These are phyloP conservation scores for Salix suchowensis DNA, from an alignment of 345 rosid species.

Conservation along the genomic window DNA sequence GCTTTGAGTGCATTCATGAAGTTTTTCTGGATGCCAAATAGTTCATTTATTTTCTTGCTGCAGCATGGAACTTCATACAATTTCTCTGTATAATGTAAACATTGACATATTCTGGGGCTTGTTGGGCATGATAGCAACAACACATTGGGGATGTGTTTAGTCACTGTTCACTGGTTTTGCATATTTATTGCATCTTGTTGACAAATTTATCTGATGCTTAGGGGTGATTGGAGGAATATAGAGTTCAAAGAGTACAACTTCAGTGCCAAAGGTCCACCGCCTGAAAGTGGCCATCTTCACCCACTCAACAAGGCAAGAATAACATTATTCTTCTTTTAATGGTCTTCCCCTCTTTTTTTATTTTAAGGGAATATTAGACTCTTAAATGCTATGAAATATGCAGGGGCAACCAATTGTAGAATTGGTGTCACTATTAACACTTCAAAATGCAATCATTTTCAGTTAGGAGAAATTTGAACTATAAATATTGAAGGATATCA, in stretches of 20 bases:
- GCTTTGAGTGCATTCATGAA: background rate
- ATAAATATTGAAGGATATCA: background rate
- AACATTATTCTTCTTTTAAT: background rate
- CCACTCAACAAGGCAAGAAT: constrained; percentile 82
- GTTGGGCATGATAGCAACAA: too few species aligned
- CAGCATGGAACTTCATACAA: background rate
- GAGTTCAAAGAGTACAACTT: constrained; percentile 92
- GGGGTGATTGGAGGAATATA: constrained; percentile 82
- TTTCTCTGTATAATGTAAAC: too few species aligned
- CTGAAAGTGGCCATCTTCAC: constrained; percentile 88
- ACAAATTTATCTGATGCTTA: constrained; percentile 24
- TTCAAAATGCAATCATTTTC: background rate
- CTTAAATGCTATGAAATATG: background rate
- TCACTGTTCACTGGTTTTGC: background rate
- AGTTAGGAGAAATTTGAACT: background rate
- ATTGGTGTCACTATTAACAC: too few species aligned
- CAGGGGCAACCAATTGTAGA: background rate
- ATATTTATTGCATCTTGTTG: background rate
- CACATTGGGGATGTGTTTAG: background rate
- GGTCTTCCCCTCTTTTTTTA: background rate
- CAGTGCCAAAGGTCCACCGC: constrained; percentile 79
- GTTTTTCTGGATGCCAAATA: background rate
- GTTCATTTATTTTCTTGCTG: background rate
- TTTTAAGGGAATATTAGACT: background rate
- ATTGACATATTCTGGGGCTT: background rate